Base-by-base conservation (phyloP, 805 yeast species). In the Metschnikowia anglica region DNA sequence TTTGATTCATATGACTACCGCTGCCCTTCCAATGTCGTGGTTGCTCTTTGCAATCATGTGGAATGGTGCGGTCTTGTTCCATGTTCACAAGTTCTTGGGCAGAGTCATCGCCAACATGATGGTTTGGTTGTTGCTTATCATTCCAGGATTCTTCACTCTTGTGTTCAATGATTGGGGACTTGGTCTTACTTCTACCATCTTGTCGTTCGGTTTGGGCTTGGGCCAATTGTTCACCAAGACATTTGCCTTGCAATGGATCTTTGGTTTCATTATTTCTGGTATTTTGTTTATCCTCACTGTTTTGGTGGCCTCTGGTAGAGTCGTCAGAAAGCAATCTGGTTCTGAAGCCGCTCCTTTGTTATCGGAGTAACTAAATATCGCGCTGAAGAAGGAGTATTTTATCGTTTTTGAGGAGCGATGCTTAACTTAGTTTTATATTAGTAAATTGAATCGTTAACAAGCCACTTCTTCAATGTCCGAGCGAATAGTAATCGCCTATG, bases 241-340 rank as follows among this genome's bases (percentile, higher is more conserved):
- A 27, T 73, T 87, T 65, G 91, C 91, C 2, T 72, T 87, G 51
- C 95, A 87, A 68, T 87, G 95, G 95, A 77, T 84, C 51, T 87
- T 87, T 68, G 95, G 89, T 3, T 79, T 84, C 50, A 62, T 76
- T 41, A 85, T 85, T 48, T 65, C 85, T 8, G 81, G 77, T 4
- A 41, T 81, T 23, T 72, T 83, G 59, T 72, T 81, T 44, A 54
- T 81, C 16, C 60, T 73, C 37, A 69, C 85, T 5, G 52, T 77
- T 13, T 62, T 77, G 23, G 74, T 76, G 27, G 68, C 77, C 46
- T 49, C 62, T 31, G 78, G 77, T 42, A 46, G 25, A 49, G 49
- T 43, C 25, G 51, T 44, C 26, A 46, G 51, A 47, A 41, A 44
- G 46, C 31, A 29, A 39, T 30, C 41, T 11, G 35, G 37, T 32